These are phyloP conservation scores for Lyophyllum atratum DNA, from an alignment of 768 basidiomycete species.

Conservation along the genomic window DNA sequence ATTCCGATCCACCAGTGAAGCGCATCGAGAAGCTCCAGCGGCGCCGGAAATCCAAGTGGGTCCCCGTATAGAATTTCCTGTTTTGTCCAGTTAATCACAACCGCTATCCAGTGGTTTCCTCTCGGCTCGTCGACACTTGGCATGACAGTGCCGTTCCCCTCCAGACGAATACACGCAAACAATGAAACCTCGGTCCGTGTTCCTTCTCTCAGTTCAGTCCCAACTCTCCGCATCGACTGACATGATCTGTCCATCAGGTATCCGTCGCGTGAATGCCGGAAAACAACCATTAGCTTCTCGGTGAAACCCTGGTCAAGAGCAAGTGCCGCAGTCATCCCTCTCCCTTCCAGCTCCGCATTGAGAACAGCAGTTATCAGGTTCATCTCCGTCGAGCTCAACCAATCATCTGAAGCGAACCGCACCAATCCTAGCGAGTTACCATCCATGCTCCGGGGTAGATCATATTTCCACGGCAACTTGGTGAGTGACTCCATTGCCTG, in stretches of 20 bases:
- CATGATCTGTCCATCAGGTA: constrained; percentile 1
- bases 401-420: neutral
- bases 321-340: neutral
- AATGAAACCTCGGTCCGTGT: neutral
- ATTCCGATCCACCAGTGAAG: constrained; percentile 14
- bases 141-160: neutral
- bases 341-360: constrained; percentile 2
- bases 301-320: constrained; percentile 8
- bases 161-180: neutral
- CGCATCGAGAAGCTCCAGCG: constrained; percentile 10
- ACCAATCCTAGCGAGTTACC: constrained; percentile 2
- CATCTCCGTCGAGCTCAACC: constrained; percentile 10
- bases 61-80: constrained; percentile 2
- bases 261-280: neutral
- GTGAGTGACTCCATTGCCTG: neutral
- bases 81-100: neutral
- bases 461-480: constrained; percentile 14
- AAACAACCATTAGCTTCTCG: neutral
- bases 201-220: neutral
- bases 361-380: constrained; percentile 3
- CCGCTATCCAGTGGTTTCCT: constrained; percentile 9
- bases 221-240: neutral
- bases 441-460: neutral
- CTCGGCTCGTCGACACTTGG: neutral
- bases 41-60: constrained; percentile 6